phyloP scores from a whole-genome alignment of 768 basidiomycete species.

The Chalciporus piperatus region DNA sequence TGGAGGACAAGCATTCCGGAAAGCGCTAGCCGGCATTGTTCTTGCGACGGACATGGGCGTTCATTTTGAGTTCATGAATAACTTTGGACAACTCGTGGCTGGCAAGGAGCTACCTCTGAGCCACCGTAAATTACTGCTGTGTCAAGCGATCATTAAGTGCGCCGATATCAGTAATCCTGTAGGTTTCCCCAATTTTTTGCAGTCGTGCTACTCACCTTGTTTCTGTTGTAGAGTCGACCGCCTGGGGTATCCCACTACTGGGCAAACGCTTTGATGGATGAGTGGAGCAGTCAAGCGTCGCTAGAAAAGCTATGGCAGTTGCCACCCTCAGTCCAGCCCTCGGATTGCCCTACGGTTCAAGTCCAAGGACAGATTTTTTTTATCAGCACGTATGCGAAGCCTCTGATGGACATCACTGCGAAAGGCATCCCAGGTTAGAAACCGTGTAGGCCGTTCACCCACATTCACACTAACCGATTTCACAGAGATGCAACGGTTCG shows the following conservation, averaged over 20 bases:
- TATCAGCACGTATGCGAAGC: conserved; percentile 76
- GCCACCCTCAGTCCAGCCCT: conserved; percentile 50
- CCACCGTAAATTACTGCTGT: conserved; percentile 64
- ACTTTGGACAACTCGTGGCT: conserved; percentile 51
- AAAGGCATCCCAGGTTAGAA: conserved; percentile 68
- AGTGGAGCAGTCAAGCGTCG: conserved; percentile 89
- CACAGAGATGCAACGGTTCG: conserved; percentile 66
- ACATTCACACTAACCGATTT: conserved; percentile 10
- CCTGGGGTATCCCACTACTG: conserved; percentile 90
- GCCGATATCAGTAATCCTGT: conserved; percentile 99
- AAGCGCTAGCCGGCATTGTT: conserved; percentile 75
- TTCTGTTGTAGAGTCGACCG: conserved; percentile 70
- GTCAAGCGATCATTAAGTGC: conserved; percentile 93
- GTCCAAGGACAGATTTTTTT: conserved; percentile 89
- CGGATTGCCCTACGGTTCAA: conserved; percentile 56
- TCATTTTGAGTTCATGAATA: conserved; percentile 79
- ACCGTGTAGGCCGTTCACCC: background rate
- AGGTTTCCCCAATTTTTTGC: conserved; percentile 33
- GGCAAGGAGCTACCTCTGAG: conserved; percentile 39
- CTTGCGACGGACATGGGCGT: conserved; percentile 95
- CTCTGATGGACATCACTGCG: conserved; percentile 75
- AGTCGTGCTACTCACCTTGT: conserved; percentile 6
- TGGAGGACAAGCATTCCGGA: conserved; percentile 53
- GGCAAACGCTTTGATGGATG: conserved; percentile 83
- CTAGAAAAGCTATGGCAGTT: conserved; percentile 79